Percentiles rank a stretch among this genome's conserved stretches.
Conservation (phyloP, 352 stramenopile species). For the Globisporangium barbulae region DNA sequence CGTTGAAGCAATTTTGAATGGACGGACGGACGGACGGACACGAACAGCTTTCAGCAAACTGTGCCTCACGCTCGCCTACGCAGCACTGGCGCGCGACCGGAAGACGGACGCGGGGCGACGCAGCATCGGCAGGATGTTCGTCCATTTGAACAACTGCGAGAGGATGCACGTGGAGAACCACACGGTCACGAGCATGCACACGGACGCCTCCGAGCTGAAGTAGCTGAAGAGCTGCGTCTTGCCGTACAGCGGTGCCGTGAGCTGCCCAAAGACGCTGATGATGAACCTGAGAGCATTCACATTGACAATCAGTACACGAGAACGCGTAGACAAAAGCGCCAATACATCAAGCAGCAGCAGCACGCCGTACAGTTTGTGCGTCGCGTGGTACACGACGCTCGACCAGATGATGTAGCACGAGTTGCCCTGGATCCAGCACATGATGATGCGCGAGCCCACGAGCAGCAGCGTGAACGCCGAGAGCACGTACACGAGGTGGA, state of each 20-base stretch:
- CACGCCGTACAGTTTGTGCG: conserved; percentile 77
- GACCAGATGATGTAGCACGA: conserved; percentile 88
- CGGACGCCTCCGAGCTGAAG: conserved; percentile 80
- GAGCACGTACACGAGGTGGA: conserved; percentile 79
- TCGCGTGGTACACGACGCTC: conserved; percentile 82
- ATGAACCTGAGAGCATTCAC: conserved; percentile 58
- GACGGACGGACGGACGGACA: background rate
- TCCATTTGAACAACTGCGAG: conserved; percentile 84
- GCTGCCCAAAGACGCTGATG: conserved; percentile 84
- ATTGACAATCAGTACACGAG: background rate
- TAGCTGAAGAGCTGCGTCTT: conserved; percentile 81
- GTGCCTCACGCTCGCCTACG: conserved; percentile 16
- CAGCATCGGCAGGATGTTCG: conserved; percentile 72
- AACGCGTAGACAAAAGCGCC: background rate
- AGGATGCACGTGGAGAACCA: conserved; percentile 90
- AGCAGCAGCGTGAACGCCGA: conserved; percentile 75
- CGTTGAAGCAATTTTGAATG: conserved; percentile 2
- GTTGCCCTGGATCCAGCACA: conserved; percentile 90
- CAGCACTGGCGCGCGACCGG: conserved; percentile 35
- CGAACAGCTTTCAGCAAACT: background rate
- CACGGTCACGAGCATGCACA: conserved; percentile 81
- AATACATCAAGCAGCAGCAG: background rate
- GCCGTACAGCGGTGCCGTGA: conserved; percentile 80
- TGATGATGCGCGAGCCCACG: conserved; percentile 84
- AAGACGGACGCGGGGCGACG: conserved; percentile 34